A percentile compares a stretch with the other conserved stretches of the same genome.
phyloP scores from a whole-genome alignment of 768 basidiomycete species.

The Mycena olivaceomarginata region DNA sequence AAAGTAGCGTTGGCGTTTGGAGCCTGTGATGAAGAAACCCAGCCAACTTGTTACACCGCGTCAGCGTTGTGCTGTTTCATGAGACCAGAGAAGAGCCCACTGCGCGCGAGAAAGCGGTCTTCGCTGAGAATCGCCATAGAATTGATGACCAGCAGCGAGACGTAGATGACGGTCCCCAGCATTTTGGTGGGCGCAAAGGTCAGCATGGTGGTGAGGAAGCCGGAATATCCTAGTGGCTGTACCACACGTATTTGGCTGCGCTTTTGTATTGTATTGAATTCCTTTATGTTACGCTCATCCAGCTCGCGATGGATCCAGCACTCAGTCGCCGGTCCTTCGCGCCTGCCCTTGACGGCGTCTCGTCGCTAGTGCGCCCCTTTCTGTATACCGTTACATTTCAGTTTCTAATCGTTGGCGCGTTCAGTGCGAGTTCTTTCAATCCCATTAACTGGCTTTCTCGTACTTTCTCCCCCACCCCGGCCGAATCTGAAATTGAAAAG shows the following conservation, averaged over 20 bases:
- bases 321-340: constrained; percentile 44
- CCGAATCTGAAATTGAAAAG: constrained; percentile 64
- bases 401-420: constrained; percentile 15
- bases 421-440: constrained; percentile 69
- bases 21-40: constrained; percentile 84
- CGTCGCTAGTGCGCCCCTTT: constrained; percentile 65
- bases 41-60: constrained; percentile 81
- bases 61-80: neutral
- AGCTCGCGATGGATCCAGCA: constrained; percentile 41
- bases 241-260: too few species aligned
- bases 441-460: constrained; percentile 81
- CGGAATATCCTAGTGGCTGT: too few species aligned
- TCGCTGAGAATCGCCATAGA: constrained; percentile 97
- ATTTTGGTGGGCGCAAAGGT: constrained; percentile 49
- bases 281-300: constrained; percentile 30
- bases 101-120: constrained; percentile 95
- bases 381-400: neutral
- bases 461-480: constrained; percentile 69
- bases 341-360: constrained; percentile 55
- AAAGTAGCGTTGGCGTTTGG: constrained; percentile 75
- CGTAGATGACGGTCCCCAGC: constrained; percentile 88
- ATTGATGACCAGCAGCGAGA: constrained; percentile 92
- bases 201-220: constrained; percentile 38
- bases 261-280: too few species aligned
- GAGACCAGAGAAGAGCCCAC: constrained; percentile 67